Evolutionary conservation across 2,329 filamentous ascomycete genomes (phyloP), one percentile per base, ranked within the genome.

Genomic region (Nannizziopsis barbatae): DNA sequence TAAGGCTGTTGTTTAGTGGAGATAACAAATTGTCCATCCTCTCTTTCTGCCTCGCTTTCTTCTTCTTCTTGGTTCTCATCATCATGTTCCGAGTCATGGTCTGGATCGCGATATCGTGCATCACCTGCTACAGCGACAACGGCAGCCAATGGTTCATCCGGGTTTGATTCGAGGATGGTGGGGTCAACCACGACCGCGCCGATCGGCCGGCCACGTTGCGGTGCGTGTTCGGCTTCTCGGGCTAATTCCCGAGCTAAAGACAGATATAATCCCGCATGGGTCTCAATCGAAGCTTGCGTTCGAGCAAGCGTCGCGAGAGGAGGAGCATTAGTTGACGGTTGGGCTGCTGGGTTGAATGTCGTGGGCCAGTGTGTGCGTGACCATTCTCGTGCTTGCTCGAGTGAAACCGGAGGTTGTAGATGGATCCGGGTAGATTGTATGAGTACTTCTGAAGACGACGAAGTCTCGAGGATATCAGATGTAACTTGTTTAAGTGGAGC

Each of bases 171-270:
- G 1, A 55, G 53, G 36, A 67, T 61, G n/a, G 58, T 56, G 0
- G 67, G 65, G 50, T 72, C 69, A 18, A 71, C 70, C 15, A 71
- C 62, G 10, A 72, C 70, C 6, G 67, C 69, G 22, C 69, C 70
- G 3, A 71, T 60, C 0, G 57, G 53, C 12, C 68, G 62, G 15
- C 70, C 70, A 20, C 60, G 60, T 6, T 65, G 63, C 1, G 59
- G 60, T 40, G 22, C 22, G 22, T 58, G 47, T 36, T 62, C 56
- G 18, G 67, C 62, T 55, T 71, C 67, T 3, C 57, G 49, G 1
- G 67, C 70, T 27, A 70, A 60, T 31, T 58, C 54, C 32, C 57
- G 57, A 7, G 70, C 69, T 1, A 72, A 57, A 6, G 63, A 57
- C 12, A 72, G 55, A 38, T 69, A 72, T 17, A 57, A 53, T 0